Evolutionary conservation across 2,329 filamentous ascomycete genomes (phyloP), one percentile per base, ranked within the genome.

Genomic region (Beauveria caledonica): DNA sequence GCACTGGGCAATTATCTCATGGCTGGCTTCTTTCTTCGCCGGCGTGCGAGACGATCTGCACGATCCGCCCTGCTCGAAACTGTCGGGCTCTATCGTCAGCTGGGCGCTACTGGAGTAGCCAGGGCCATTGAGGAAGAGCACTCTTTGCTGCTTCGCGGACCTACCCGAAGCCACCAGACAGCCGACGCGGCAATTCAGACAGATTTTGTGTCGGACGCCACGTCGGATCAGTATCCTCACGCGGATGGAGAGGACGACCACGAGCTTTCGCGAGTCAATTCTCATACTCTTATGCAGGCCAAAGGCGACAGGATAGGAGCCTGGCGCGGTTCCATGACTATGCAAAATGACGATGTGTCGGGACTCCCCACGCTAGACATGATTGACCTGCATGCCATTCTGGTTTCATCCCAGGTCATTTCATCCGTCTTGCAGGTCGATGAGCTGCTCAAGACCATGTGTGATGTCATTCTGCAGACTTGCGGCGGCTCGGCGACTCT

Each of bases 381-480:
- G 86, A 86, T 93, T 68, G 89, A 92, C 71, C 73, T 92, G 63
- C 86, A 89, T 46, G 87, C 87, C 25, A 92, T 93, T 62, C 77
- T 93, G 15, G 86, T 89, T 66, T 90, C 87, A 3, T 91, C 87
- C 10, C 89, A 92, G 69, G 83, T 92, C 48, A 86, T 93, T 48
- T 92, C 89, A 5, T 92, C 88, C 17, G 87, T 92, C 55, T 74
- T 93, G 11, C 83, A 88, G 64, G 83, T 92, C 13, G 88, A 92
- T 64, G 83, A 87, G 66, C 79, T 93, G 4, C 80, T 92, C 63
- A 86, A 87, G 67, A 92, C 89, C 46, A 90, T 93, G 85, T 90
- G 88, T 66, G 86, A 90, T 63, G 89, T 92, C 63, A 90, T 92
- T 53, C 73, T 92, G 27, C 87, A 92, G 65, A 90, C 87, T 0